Evolutionary conservation across 2,329 filamentous ascomycete genomes (phyloP).

Genomic region (Leptosphaerulina australis): DNA sequence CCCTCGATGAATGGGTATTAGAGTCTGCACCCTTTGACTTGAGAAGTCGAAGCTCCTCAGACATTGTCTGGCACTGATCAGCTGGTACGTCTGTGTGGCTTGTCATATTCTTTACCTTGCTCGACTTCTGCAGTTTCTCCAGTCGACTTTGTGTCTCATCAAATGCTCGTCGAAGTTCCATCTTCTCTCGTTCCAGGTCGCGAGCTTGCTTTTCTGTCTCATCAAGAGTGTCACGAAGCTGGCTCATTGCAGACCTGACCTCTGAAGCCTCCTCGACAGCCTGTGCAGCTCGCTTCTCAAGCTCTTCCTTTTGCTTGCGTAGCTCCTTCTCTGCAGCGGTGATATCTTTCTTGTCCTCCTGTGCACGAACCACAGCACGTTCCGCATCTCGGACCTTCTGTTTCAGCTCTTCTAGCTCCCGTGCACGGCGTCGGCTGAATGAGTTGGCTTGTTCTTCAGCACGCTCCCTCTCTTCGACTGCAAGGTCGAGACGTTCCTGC

Average conservation of each 20-base stretch:
- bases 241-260: conserved; percentile 75
- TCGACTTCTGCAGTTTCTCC: conserved; percentile 77
- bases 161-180: conserved; percentile 73
- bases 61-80: conserved; percentile 52
- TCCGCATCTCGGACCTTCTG: conserved; percentile 81
- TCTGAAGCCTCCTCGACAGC: conserved; percentile 76
- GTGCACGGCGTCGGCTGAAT: conserved; percentile 73
- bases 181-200: conserved; percentile 82
- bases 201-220: conserved; percentile 83
- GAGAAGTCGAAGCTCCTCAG: conserved; percentile 62
- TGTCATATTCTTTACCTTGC: conserved; percentile 53
- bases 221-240: conserved; percentile 80
- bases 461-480: conserved; percentile 90
- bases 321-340: conserved; percentile 76
- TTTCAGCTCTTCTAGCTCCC: conserved; percentile 87
- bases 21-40: conserved; percentile 52
- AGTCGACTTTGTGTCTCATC: conserved; percentile 79
- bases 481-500: conserved; percentile 84
- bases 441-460: conserved; percentile 89
- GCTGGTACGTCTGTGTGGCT: not conserved
- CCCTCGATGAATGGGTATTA: conserved; percentile 60
- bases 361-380: conserved; percentile 71
- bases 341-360: conserved; percentile 78
- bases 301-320: conserved; percentile 73
- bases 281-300: conserved; percentile 72